Evolutionary conservation across 2,329 filamentous ascomycete species (phyloP).

Genomic region (Colletotrichum ledebouriae): DNA sequence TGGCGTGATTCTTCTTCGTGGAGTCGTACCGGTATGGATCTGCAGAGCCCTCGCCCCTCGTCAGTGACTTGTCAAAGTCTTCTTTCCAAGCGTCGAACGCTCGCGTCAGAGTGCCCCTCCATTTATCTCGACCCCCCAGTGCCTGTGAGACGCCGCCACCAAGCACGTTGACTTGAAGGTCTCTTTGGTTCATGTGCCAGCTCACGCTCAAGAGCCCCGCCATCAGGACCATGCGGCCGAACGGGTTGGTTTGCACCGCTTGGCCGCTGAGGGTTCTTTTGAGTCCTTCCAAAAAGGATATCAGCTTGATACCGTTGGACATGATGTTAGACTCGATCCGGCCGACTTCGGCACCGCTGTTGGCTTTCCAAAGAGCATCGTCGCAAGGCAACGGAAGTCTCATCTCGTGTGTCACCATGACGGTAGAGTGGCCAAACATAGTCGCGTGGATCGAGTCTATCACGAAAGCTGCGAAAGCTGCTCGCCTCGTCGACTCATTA

Average conservation of each 20-base stretch:
- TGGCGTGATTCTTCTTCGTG: slow-evolving; percentile 73
- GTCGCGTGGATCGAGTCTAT: slow-evolving; percentile 96
- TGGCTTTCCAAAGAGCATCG: slow-evolving; percentile 91
- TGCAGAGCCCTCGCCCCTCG: slow-evolving; percentile 65
- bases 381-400: slow-evolving; percentile 91
- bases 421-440: slow-evolving; percentile 97
- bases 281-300: slow-evolving; percentile 90
- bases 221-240: slow-evolving; percentile 94
- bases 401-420: slow-evolving; percentile 98
- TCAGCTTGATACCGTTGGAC: slow-evolving; percentile 85
- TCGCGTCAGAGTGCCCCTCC: slow-evolving; percentile 85
- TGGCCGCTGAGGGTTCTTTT: slow-evolving; percentile 91
- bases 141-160: slow-evolving; percentile 79
- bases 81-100: slow-evolving; percentile 95
- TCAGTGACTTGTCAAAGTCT: slow-evolving; percentile 87
- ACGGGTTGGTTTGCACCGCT: slow-evolving; percentile 89
- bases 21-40: slow-evolving; percentile 69
- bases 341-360: slow-evolving; percentile 87
- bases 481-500: slow-evolving; percentile 89
- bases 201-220: slow-evolving; percentile 92
- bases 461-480: slow-evolving; percentile 93
- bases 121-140: slow-evolving; percentile 89
- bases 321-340: slow-evolving; percentile 84
- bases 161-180: slow-evolving; percentile 90
- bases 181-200: slow-evolving; percentile 98